Conservation (phyloP, 768 basidiomycete genomes). For the Serendipita sp. region DNA sequence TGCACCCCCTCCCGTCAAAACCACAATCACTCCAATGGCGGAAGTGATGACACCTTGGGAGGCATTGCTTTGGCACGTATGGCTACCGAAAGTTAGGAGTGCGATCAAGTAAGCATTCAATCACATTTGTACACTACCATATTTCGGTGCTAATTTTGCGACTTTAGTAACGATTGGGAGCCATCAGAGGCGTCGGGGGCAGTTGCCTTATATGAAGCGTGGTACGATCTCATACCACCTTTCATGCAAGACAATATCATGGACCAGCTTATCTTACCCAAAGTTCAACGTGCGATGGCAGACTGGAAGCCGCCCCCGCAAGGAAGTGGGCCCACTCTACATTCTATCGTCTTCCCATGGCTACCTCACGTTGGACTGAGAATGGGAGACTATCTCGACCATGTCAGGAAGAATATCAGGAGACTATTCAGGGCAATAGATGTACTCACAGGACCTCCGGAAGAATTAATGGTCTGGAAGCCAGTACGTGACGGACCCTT, state of each 20-base stretch:
- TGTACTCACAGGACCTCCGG: conserved; percentile 51
- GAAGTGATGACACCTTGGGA: conserved; percentile 82
- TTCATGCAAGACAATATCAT: conserved; percentile 92
- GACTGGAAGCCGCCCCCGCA: conserved; percentile 62
- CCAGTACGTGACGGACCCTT: conserved; percentile 34
- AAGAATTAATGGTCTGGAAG: conserved; percentile 68
- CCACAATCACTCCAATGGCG: background rate
- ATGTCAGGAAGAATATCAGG: conserved; percentile 76
- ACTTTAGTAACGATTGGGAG: conserved; percentile 65
- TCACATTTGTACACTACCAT: background rate
- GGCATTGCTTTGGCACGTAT: conserved; percentile 82
- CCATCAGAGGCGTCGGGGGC: conserved; percentile 57
- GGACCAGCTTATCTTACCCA: conserved; percentile 90
- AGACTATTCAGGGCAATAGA: conserved; percentile 61
- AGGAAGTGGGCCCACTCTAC: conserved; percentile 33
- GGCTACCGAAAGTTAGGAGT: conserved; percentile 90
- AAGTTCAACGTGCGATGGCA: conserved; percentile 66
- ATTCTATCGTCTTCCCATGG: conserved; percentile 88
- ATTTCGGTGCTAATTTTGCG: background rate
- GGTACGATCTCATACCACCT: conserved; percentile 72
- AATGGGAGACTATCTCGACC: conserved; percentile 70
- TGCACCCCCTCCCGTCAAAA: background rate
- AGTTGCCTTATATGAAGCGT: conserved; percentile 70
- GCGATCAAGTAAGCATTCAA: conserved; percentile 47
- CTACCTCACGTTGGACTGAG: conserved; percentile 72